Percentiles rank a stretch among this genome's conserved stretches.
Conservation (phyloP, 208 protist genomes). For the Willaertia magna region DNA sequence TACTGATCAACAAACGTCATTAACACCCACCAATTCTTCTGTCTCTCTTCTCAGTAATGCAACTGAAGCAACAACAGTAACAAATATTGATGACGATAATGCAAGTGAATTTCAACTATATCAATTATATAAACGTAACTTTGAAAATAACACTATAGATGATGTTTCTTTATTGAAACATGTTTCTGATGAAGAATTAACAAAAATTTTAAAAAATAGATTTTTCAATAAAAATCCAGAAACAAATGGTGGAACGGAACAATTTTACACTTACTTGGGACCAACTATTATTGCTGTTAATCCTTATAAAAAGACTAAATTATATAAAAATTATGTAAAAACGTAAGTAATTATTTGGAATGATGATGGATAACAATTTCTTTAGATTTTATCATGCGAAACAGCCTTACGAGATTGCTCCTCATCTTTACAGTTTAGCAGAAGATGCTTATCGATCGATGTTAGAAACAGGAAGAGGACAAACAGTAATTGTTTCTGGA, state of each 20-base stretch:
- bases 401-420: constrained; percentile 15
- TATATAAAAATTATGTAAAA: neutral
- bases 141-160: neutral
- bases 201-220: neutral
- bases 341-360: neutral
- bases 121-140: constrained; percentile 1
- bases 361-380: too few species aligned
- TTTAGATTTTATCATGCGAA: neutral
- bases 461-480: neutral
- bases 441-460: constrained; percentile 19
- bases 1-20: too few species aligned
- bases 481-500: neutral
- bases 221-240: neutral
- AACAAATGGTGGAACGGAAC: neutral
- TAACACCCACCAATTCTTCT: too few species aligned
- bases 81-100: too few species aligned
- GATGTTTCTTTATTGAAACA: neutral
- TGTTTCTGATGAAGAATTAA: neutral
- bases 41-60: too few species aligned
- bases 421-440: constrained; percentile 21
- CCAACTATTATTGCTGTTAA: constrained; percentile 38
- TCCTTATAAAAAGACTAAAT: constrained; percentile 11
- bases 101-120: neutral
- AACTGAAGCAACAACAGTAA: too few species aligned
- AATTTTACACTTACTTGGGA: constrained; percentile 39